Conservation (phyloP, 139 green algal genomes). For the Medakamo hakoo region DNA sequence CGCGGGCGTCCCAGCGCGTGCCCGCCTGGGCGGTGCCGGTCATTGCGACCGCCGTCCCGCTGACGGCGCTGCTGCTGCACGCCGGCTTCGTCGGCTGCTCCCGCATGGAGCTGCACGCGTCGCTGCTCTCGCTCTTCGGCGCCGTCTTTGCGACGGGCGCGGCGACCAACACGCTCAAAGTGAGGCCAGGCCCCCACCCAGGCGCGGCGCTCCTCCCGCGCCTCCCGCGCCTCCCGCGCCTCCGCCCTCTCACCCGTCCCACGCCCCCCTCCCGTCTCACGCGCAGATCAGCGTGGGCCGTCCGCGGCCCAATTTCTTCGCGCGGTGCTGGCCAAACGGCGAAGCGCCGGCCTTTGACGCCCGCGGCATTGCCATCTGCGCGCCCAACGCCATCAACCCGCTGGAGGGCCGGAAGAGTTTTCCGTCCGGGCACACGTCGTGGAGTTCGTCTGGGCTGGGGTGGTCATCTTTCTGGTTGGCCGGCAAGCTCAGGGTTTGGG, state of each 20-base stretch:
- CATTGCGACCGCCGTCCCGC: slow-evolving; percentile 10
- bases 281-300: slow-evolving; percentile 10
- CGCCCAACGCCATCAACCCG: slow-evolving; percentile 4
- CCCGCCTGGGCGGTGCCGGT: slow-evolving; percentile 26
- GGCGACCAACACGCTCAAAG: slow-evolving; percentile 1
- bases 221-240: no score
- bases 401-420: slow-evolving; percentile 35
- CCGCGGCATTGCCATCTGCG: slow-evolving; percentile 15
- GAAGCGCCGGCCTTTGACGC: not conserved
- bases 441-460: slow-evolving; percentile 15
- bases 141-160: not conserved
- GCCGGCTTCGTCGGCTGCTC: not conserved
- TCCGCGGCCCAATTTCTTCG: slow-evolving; percentile 25
- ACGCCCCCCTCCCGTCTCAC: no score
- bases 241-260: no score
- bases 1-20: slow-evolving; percentile 15
- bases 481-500: not conserved
- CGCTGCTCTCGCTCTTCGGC: not conserved
- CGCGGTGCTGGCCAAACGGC: slow-evolving; percentile 26
- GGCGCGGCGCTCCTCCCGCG: no score
- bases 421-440: slow-evolving; percentile 36
- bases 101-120: not conserved
- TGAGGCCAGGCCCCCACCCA: not conserved
- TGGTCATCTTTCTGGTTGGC: not conserved
- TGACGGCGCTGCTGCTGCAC: not conserved